Percentiles rank a stretch among this genome's conserved stretches.
Evolutionary conservation across 2,329 filamentous ascomycete species (phyloP).

Genomic region (Acarospora socialis): DNA sequence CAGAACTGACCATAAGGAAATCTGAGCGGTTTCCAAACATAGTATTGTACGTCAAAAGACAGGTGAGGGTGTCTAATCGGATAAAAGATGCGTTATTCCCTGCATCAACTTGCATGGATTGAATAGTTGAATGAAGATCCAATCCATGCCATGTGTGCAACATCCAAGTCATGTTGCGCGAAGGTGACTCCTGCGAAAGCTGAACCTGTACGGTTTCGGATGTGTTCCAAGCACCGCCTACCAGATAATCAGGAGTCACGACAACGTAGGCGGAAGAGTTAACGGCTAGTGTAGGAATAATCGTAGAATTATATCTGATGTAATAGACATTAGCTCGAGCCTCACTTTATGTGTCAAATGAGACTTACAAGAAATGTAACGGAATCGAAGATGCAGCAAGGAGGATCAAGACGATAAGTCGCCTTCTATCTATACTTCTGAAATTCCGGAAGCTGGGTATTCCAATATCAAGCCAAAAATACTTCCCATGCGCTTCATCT

Average conservation of each 20-base stretch:
- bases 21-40: no score
- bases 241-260: slow-evolving; percentile 2
- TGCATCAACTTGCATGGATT: no score
- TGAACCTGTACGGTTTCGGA: no score
- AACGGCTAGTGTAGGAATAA: slow-evolving; percentile 4
- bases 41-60: no score
- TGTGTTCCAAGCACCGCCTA: slow-evolving; percentile 1
- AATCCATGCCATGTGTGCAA: no score
- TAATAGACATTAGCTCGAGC: no score
- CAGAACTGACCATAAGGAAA: no score
- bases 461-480: slow-evolving; percentile 7
- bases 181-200: no score
- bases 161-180: no score
- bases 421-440: slow-evolving; percentile 1
- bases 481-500: slow-evolving; percentile 4
- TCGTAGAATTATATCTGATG: slow-evolving; percentile 9
- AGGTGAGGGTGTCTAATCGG: no score
- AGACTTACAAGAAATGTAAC: slow-evolving; percentile 4
- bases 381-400: slow-evolving; percentile 1
- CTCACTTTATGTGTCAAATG: not conserved
- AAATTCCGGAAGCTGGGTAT: slow-evolving; percentile 9
- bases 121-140: no score
- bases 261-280: slow-evolving; percentile 3
- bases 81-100: no score
- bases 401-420: slow-evolving; percentile 1